Percentiles rank a stretch among this genome's conserved stretches.
Conservation (phyloP, 495 filamentous ascomycete genomes). For the Beverwykella pulmonaria region DNA sequence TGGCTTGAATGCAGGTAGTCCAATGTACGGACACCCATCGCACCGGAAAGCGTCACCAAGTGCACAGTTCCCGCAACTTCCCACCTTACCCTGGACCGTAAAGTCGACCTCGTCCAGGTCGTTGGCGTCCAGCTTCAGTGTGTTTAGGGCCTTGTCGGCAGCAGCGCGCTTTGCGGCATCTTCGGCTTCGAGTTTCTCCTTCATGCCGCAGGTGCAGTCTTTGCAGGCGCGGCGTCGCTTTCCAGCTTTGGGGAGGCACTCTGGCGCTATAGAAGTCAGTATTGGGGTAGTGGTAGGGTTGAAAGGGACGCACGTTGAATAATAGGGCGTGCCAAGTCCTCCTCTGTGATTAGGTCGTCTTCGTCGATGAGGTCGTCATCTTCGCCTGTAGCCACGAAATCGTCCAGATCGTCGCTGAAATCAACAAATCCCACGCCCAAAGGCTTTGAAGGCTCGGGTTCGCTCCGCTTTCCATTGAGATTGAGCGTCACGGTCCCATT, state of each 20-base stretch:
- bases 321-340: slow-evolving; percentile 72
- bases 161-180: slow-evolving; percentile 68
- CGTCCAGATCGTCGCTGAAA: slow-evolving; percentile 67
- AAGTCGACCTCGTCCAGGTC: slow-evolving; percentile 92
- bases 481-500: slow-evolving; percentile 42
- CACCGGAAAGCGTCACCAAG: slow-evolving; percentile 88
- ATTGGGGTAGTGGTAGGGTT: not conserved
- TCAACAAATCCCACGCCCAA: slow-evolving; percentile 73
- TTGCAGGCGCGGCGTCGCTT: slow-evolving; percentile 93
- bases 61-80: slow-evolving; percentile 89
- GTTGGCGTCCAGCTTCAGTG: slow-evolving; percentile 72
- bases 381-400: slow-evolving; percentile 52
- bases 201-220: slow-evolving; percentile 94
- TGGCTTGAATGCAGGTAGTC: slow-evolving; percentile 92
- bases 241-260: slow-evolving; percentile 79
- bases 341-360: slow-evolving; percentile 78
- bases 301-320: slow-evolving; percentile 66
- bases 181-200: slow-evolving; percentile 75
- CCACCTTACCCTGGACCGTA: slow-evolving; percentile 92
- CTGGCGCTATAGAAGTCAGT: slow-evolving; percentile 60
- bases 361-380: slow-evolving; percentile 88
- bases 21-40: slow-evolving; percentile 86
- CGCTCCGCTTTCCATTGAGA: slow-evolving; percentile 53
- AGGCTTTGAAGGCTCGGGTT: slow-evolving; percentile 47
- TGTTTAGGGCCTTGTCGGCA: slow-evolving; percentile 63